Percentiles rank a stretch among this genome's conserved stretches.
These are phyloP conservation scores for Sicyos baderoa DNA, from an alignment of 306 rosid genomes.

Conservation along the genomic window DNA sequence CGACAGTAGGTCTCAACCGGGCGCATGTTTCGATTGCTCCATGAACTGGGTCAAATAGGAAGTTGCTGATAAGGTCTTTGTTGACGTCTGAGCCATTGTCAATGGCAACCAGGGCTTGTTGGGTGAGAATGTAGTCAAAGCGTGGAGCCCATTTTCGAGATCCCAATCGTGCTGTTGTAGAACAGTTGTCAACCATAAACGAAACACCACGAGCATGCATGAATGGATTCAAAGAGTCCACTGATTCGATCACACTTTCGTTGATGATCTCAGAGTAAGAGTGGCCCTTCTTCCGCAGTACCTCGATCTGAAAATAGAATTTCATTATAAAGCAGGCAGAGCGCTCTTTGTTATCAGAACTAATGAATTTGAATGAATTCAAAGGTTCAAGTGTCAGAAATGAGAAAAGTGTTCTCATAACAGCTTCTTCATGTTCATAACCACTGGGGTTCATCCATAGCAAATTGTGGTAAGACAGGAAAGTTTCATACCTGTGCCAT, in stretches of 20 bases:
- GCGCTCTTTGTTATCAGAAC: too few relatives aligned
- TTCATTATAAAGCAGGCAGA: not conserved
- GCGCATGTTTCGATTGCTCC: conserved; percentile 89
- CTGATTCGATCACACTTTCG: conserved; percentile 91
- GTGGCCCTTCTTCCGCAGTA: conserved; percentile 93
- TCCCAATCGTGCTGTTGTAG: conserved; percentile 95
- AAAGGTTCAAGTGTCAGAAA: not conserved
- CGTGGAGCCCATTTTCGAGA: conserved; percentile 99
- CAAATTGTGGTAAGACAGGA: not conserved
- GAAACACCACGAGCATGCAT: conserved; percentile 99
- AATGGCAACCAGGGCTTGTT: conserved; percentile 88
- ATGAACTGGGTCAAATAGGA: conserved; percentile 84
- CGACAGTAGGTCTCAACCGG: conserved; percentile 80
- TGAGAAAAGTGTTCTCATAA: not conserved
- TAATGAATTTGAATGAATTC: not conserved
- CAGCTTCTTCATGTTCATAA: not conserved
- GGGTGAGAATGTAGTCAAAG: conserved; percentile 75
- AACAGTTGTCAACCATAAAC: conserved; percentile 96
- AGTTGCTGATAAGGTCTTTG: conserved; percentile 81
- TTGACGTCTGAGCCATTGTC: conserved; percentile 61
- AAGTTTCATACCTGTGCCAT: conserved; percentile 78
- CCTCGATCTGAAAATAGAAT: conserved; percentile 57
- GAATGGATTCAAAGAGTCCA: conserved; percentile 92
- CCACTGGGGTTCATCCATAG: not conserved
- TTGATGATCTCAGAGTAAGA: conserved; percentile 92